phyloP scores from a whole-genome alignment of 192 early-diverging fungal genomes.

The Podila epigama region DNA sequence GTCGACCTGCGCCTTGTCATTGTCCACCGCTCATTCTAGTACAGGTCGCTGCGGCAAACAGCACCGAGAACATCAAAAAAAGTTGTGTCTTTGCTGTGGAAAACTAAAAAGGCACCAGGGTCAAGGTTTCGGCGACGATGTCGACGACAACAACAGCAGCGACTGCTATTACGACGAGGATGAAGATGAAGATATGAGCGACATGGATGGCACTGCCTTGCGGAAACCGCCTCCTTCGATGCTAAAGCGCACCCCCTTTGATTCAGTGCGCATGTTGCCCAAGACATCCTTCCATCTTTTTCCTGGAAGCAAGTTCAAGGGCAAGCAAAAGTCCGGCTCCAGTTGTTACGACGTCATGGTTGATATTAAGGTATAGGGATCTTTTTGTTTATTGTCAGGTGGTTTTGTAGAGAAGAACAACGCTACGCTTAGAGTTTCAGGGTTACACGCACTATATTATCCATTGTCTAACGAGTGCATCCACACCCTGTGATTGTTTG shows the following conservation, averaged over 20 bases:
- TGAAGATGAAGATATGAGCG: not conserved
- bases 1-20: not conserved
- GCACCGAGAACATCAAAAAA: not conserved
- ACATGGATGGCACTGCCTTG: not conserved
- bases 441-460: too few species aligned
- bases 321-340: conserved; percentile 67
- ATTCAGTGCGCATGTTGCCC: conserved; percentile 24
- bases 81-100: not conserved
- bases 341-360: conserved; percentile 74
- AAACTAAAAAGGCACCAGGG: too few species aligned
- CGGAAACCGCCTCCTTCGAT: not conserved
- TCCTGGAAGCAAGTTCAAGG: conserved; percentile 69
- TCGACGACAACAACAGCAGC: too few species aligned
- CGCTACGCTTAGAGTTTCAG: too few species aligned
- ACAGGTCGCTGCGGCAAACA: not conserved
- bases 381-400: not conserved
- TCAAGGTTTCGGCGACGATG: too few species aligned
- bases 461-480: not conserved
- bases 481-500: not conserved
- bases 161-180: too few species aligned
- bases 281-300: conserved; percentile 57
- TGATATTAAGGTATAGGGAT: conserved; percentile 69
- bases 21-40: not conserved
- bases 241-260: conserved; percentile 5
- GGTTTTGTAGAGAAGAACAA: not conserved